phyloP scores from a whole-genome alignment of 129 eudicot genomes.

The Gnaphalium uliginosum region DNA sequence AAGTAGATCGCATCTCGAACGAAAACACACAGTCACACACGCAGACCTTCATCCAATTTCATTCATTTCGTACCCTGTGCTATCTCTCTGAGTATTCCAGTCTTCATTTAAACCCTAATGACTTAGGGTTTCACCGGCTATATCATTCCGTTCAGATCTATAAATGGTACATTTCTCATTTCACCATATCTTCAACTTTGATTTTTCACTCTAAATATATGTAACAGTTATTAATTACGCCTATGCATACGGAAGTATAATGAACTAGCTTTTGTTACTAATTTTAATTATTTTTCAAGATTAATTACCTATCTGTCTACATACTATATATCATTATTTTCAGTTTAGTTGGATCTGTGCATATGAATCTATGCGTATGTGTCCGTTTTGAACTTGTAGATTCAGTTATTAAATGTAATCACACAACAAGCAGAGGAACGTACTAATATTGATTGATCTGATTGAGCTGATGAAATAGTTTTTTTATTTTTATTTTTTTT shows the following conservation, averaged over 20 bases:
- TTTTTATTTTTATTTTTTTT: neutral
- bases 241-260: neutral
- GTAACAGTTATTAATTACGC: too few species aligned
- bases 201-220: neutral
- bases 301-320: neutral
- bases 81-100: neutral
- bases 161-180: neutral
- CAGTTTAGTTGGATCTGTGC: neutral
- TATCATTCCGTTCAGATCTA: neutral
- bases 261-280: neutral
- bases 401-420: too few species aligned
- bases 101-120: neutral
- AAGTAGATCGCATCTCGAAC: conserved; percentile 36
- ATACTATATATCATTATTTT: too few species aligned
- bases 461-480: neutral
- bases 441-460: neutral
- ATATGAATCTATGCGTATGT: too few species aligned
- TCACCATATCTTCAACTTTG: neutral
- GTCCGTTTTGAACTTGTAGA: too few species aligned
- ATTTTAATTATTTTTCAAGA: too few species aligned
- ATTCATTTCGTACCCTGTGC: neutral
- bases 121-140: neutral
- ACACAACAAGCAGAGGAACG: neutral
- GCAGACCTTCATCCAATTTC: neutral
- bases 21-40: conserved; percentile 7